Percentiles rank a stretch among this genome's conserved stretches.
These are phyloP conservation scores for Pseudogymnoascus sp. DNA, from an alignment of 2,329 filamentous ascomycete species.

Conservation along the genomic window DNA sequence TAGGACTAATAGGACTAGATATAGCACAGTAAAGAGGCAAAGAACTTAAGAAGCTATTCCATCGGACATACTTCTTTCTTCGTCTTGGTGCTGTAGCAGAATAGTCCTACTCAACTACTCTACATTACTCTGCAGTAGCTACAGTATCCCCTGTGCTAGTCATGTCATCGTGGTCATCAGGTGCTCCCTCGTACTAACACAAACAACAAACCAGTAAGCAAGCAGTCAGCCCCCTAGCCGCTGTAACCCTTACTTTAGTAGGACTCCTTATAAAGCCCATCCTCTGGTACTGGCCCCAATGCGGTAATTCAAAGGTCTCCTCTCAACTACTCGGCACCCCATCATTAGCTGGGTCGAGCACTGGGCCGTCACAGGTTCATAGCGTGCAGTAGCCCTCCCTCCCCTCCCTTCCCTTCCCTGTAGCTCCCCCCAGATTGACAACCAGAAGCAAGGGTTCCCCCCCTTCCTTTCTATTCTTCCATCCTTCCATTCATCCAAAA, in stretches of 20 bases:
- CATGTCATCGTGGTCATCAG: not conserved
- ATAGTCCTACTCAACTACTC: not conserved
- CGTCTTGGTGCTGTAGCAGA: not conserved
- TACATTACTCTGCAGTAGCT: not conserved
- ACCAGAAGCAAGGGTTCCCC: not conserved
- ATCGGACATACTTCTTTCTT: not conserved
- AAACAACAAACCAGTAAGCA: not conserved
- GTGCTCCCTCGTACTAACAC: not conserved
- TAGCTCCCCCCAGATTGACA: conserved; percentile 2
- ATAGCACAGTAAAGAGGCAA: not conserved
- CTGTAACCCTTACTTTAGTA: not conserved
- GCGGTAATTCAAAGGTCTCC: not conserved
- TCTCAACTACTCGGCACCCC: not conserved
- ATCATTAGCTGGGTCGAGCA: not conserved
- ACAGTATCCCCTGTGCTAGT: not conserved
- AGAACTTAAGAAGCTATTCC: not conserved
- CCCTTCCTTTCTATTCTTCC: not conserved
- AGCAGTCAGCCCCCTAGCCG: not conserved
- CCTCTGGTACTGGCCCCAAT: not conserved
- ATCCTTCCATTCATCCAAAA: not conserved
- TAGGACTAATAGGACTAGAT: not conserved
- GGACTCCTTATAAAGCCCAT: not conserved
- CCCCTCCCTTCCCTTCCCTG: not conserved
- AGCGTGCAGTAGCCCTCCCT: not conserved
- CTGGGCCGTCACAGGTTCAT: not conserved